These are phyloP conservation scores for Sesbania bispinosa DNA, from an alignment of 306 rosid species.

Conservation along the genomic window DNA sequence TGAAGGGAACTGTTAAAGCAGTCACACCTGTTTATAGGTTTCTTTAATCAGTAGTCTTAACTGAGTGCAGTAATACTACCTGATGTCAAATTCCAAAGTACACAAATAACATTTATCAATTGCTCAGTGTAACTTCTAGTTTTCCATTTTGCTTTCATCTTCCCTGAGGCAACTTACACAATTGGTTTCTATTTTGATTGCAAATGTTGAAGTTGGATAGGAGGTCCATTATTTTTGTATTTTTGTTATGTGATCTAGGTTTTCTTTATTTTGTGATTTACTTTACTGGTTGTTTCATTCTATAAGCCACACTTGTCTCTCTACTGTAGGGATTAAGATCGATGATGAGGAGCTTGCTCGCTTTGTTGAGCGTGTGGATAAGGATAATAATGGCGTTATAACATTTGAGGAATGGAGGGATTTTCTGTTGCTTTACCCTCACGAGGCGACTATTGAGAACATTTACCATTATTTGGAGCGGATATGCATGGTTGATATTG, in stretches of 20 bases:
- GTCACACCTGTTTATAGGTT: constrained; percentile 16
- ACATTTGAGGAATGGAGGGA: constrained; percentile 99
- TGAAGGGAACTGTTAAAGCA: background rate
- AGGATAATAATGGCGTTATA: constrained; percentile 90
- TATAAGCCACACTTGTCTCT: constrained; percentile 58
- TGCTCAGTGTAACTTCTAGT: background rate
- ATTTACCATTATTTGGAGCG: constrained; percentile 95
- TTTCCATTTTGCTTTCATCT: constrained; percentile 4
- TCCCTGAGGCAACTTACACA: background rate
- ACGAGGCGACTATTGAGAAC: constrained; percentile 93
- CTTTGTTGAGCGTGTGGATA: constrained; percentile 93
- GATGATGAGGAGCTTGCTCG: constrained; percentile 94
- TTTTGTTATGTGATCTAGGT: background rate
- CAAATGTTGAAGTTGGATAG: constrained; percentile 7
- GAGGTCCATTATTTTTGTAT: background rate
- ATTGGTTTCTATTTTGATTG: constrained; percentile 14
- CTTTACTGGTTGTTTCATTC: constrained; percentile 37
- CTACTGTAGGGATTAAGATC: constrained; percentile 81
- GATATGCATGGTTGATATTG: constrained; percentile 90
- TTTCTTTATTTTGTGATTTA: constrained; percentile 16
- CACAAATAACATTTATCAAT: background rate
- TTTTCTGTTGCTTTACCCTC: constrained; percentile 91
- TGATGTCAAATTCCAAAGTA: constrained; percentile 5
- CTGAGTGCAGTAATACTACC: background rate
- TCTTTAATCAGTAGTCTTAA: background rate